Percentiles rank a stretch among this genome's conserved stretches.
Evolutionary conservation across 2,329 filamentous ascomycete species (phyloP).

Genomic region (Apiospora phragmitis): DNA sequence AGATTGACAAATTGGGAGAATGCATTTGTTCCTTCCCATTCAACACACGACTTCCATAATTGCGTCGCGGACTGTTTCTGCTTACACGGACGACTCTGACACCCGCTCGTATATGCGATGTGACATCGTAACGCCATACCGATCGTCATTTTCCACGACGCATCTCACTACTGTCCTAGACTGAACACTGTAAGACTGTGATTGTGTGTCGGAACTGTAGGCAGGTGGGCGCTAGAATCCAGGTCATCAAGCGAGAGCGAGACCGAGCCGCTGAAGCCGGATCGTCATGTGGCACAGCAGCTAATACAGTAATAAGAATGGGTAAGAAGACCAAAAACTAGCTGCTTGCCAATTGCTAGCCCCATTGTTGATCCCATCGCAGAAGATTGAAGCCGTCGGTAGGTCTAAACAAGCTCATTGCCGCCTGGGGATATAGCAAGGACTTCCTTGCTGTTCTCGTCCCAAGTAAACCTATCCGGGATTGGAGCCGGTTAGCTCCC

Average conservation of each 20-base stretch:
- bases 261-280: neutral
- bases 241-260: neutral
- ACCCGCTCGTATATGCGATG: slow-evolving; percentile 32
- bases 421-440: neutral
- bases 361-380: no score
- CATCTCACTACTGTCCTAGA: neutral
- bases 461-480: neutral
- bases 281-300: neutral
- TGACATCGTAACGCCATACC: slow-evolving; percentile 20
- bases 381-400: neutral
- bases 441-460: neutral
- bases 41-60: neutral
- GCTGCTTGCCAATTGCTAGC: neutral
- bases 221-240: neutral
- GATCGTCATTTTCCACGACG: neutral
- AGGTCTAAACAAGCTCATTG: neutral
- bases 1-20: neutral
- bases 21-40: neutral
- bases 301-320: neutral
- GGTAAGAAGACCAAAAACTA: neutral
- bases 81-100: neutral
- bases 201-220: neutral
- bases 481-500: neutral
- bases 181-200: neutral
- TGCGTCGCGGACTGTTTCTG: neutral